Conservation (phyloP, 208 protist species). For the Trypanosoma conorhini region DNA sequence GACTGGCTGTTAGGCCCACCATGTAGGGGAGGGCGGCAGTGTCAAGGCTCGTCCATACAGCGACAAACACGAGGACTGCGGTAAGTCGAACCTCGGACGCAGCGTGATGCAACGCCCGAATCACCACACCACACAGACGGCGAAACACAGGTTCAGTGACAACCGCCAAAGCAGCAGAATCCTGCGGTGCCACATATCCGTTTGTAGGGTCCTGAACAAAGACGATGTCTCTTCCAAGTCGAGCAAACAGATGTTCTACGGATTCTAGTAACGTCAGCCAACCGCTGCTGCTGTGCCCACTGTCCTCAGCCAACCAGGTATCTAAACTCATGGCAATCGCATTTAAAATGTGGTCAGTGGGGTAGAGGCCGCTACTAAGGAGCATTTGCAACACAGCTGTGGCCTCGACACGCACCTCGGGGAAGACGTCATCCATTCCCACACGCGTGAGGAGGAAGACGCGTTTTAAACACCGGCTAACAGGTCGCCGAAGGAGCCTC, state of each 20-base stretch:
- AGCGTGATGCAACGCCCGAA: slow-evolving; percentile 38
- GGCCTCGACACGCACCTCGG: slow-evolving; percentile 67
- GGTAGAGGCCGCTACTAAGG: slow-evolving; percentile 14
- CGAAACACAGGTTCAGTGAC: slow-evolving; percentile 40
- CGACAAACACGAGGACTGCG: slow-evolving; percentile 27
- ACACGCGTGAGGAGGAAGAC: slow-evolving; percentile 41
- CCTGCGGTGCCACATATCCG: not conserved
- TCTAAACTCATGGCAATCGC: slow-evolving; percentile 45
- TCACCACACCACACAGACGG: slow-evolving; percentile 37
- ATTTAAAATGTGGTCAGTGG: slow-evolving; percentile 44
- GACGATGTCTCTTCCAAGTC: slow-evolving; percentile 6
- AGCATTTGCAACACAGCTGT: slow-evolving; percentile 35
- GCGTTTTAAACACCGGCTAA: slow-evolving; percentile 39
- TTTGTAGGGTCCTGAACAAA: slow-evolving; percentile 5
- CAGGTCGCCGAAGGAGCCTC: slow-evolving; percentile 13
- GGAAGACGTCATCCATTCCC: slow-evolving; percentile 80
- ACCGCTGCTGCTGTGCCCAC: slow-evolving; percentile 40
- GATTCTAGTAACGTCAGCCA: slow-evolving; percentile 58
- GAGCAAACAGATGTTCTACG: slow-evolving; percentile 47
- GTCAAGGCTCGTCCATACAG: slow-evolving; percentile 45
- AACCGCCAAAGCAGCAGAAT: not conserved
- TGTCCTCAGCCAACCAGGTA: slow-evolving; percentile 40
- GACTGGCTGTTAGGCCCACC: slow-evolving; percentile 32
- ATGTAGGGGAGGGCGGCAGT: slow-evolving; percentile 45
- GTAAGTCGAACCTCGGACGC: slow-evolving; percentile 45